Base-by-base conservation (phyloP, 2,329 filamentous ascomycete genomes). In the Pseudogymnoascus sp. region DNA sequence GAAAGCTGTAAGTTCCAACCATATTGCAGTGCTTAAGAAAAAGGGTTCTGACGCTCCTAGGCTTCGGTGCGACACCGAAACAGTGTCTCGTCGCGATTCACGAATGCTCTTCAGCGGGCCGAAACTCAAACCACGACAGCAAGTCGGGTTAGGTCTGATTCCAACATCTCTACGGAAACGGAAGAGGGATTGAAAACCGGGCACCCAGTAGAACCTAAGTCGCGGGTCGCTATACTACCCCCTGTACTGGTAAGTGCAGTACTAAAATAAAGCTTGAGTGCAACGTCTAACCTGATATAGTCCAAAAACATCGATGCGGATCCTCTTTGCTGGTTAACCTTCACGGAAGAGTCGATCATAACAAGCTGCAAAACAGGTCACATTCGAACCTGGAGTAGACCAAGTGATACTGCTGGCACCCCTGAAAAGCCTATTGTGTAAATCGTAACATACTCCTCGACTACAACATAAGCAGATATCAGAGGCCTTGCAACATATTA, bases 281-380 rank as follows among this genome's bases (percentile, higher is more conserved):
- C 12, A 43, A 39, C 47, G 64, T 9, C 43, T 47, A 41, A 28
- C 35, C 41, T 28, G 38, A 14, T 58, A 64, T 68, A 92, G 90
- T 83, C 88, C 57, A 97, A 96, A 74, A 78, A 82, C 11, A 85
- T 96, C 36, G 91, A 96, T 72, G 84, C 87, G 63, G 91, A 97
- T 74, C 91, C 92, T 60, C 79, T 96, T 50, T 90, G 85, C 72
- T 96, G 92, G 88, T 75, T 99, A 38, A 89, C 87, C n/a, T 99
- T 99, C 69, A 92, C 93, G 60, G 88, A 97, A 72, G 87, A 96
- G 68, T 88, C 88, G 65, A 96, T 99, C 66, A 86, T 97, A 70
- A 97, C 91, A 36, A 91, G 90, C 66, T 97, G 91, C 76, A 89
- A 91, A 71, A 89, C 39, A 65, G 68, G 68, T 22, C 68, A 69